Percentiles rank a stretch among this genome's conserved stretches.
These are phyloP conservation scores for Pseudogymnoascus sp. DNA, from an alignment of 2,329 filamentous ascomycete species.

Conservation along the genomic window DNA sequence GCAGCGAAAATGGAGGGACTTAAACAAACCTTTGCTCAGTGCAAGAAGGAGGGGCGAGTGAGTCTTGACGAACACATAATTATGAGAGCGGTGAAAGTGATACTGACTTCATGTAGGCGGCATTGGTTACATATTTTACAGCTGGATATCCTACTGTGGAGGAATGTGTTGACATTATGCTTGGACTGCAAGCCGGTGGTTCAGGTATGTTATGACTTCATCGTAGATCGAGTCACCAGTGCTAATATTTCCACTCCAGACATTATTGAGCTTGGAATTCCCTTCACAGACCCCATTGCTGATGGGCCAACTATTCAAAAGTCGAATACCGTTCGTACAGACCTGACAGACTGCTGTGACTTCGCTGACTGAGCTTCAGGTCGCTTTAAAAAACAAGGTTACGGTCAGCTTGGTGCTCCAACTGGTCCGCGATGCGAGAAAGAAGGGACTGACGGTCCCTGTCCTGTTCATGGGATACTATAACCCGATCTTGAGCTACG, in stretches of 20 bases:
- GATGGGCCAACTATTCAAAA: conserved; percentile 96
- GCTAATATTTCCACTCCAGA: conserved; percentile 43
- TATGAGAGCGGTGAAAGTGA: conserved; percentile 4
- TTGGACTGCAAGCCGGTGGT: conserved; percentile 88
- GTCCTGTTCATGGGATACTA: conserved; percentile 98
- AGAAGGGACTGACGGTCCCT: conserved; percentile 69
- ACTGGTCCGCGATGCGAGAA: conserved; percentile 76
- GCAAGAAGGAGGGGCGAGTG: conserved; percentile 44
- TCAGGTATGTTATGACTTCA: conserved; percentile 52
- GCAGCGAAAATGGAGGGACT: conserved; percentile 38
- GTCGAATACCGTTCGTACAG: conserved; percentile 65
- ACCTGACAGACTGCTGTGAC: background rate
- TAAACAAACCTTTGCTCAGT: conserved; percentile 49
- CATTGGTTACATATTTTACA: conserved; percentile 92
- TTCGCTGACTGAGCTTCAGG: conserved; percentile 27
- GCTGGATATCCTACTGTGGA: conserved; percentile 82
- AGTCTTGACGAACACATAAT: conserved; percentile 14
- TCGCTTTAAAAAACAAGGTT: conserved; percentile 82
- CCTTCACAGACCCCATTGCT: conserved; percentile 96
- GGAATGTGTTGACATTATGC: conserved; percentile 73
- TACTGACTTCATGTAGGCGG: conserved; percentile 31
- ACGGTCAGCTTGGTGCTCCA: conserved; percentile 71
- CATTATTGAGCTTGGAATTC: conserved; percentile 89
- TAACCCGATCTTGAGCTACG: conserved; percentile 90
- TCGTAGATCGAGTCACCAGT: conserved; percentile 9